Percentiles rank a stretch among this genome's conserved stretches.
These are phyloP conservation scores for Cordyceps fumosorosea DNA, from an alignment of 2,329 filamentous ascomycete genomes.

Conservation along the genomic window DNA sequence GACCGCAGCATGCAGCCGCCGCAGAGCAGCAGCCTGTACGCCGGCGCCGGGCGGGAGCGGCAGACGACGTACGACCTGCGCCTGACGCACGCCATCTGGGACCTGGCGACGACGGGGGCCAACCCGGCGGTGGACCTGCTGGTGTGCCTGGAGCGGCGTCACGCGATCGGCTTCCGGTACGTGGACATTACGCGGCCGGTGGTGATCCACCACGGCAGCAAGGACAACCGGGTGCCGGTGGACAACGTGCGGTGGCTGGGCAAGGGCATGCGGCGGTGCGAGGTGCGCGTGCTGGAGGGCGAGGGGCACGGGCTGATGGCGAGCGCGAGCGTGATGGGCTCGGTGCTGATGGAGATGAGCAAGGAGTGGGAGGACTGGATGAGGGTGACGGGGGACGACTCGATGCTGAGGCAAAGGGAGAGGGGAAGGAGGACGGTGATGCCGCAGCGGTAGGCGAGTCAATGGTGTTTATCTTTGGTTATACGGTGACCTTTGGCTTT, in stretches of 20 bases:
- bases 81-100: conserved; percentile 91
- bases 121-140: conserved; percentile 92
- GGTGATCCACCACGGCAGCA: conserved; percentile 88
- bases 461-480: not conserved
- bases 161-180: conserved; percentile 92
- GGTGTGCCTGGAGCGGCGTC: conserved; percentile 83
- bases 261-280: conserved; percentile 87
- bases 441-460: not conserved
- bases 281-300: conserved; percentile 81
- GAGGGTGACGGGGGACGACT: conserved; percentile 45
- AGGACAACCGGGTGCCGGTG: conserved; percentile 85
- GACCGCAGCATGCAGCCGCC: conserved; percentile 37
- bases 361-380: conserved; percentile 91
- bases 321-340: conserved; percentile 84
- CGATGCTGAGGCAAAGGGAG: conserved; percentile 16
- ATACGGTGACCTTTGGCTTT: no score
- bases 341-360: conserved; percentile 89
- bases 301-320: conserved; percentile 97
- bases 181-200: conserved; percentile 89
- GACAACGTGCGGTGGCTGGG: conserved; percentile 95
- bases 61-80: conserved; percentile 73
- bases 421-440: not conserved
- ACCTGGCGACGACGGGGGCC: conserved; percentile 79
- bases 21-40: conserved; percentile 18
- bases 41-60: conserved; percentile 60